Percentiles rank a stretch among this genome's conserved stretches.
These are phyloP conservation scores for Vigna trinervia DNA, from an alignment of 306 rosid genomes.

Conservation along the genomic window DNA sequence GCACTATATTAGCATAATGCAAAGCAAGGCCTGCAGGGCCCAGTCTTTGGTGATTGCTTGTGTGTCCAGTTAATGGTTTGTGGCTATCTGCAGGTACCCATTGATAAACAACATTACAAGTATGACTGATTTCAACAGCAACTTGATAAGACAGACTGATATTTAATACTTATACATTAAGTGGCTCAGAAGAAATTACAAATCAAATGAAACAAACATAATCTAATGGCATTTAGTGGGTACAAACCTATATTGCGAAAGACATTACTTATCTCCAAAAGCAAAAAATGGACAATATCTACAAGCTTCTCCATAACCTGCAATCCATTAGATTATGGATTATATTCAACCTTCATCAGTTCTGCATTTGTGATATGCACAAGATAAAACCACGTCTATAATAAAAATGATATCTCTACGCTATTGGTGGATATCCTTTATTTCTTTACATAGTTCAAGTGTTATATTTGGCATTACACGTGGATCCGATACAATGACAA, in stretches of 20 bases:
- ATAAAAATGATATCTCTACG: conserved; percentile 14
- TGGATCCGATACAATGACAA: conserved; percentile 2
- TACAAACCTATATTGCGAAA: conserved; percentile 66
- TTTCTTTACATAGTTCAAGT: too few species aligned
- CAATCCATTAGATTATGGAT: conserved; percentile 47
- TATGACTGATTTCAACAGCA: conserved; percentile 25
- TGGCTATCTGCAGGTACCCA: conserved; percentile 55
- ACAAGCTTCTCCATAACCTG: conserved; percentile 87
- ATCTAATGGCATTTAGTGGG: conserved; percentile 10
- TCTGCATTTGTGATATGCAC: conserved; percentile 29
- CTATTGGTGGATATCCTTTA: too few species aligned
- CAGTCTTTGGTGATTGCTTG: conserved; percentile 55
- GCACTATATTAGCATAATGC: conserved; percentile 87
- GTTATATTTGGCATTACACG: background rate
- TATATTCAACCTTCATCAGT: background rate
- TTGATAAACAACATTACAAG: conserved; percentile 36
- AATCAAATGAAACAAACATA: conserved; percentile 35
- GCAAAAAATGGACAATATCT: conserved; percentile 66
- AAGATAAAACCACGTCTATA: conserved; percentile 4
- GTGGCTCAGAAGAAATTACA: conserved; percentile 16
- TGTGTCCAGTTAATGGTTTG: conserved; percentile 49
- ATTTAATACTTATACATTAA: conserved; percentile 1
- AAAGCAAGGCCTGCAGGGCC: conserved; percentile 87
- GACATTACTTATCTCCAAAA: conserved; percentile 65
- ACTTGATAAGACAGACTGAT: background rate